A percentile compares a stretch with the other conserved stretches of the same genome.
Evolutionary conservation across 306 rosid species (phyloP).

Genomic region (Cercis canadensis): DNA sequence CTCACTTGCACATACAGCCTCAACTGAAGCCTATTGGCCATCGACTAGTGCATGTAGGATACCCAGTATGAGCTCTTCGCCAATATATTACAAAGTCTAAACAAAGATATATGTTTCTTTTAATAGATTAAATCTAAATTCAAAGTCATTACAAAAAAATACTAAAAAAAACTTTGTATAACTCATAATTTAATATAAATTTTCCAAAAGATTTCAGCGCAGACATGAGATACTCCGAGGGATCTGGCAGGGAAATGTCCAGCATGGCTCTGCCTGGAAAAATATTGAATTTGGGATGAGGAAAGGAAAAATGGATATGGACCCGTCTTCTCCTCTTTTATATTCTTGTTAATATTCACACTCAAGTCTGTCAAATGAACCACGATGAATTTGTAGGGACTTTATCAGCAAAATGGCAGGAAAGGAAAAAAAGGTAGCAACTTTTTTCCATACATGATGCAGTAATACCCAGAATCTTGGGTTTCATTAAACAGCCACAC

Average conservation of each 20-base stretch:
- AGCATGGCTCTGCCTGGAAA: slow-evolving; percentile 41
- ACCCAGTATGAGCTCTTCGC: too few species aligned
- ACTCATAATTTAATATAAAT: background rate
- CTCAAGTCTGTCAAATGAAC: background rate
- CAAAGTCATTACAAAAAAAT: too few species aligned
- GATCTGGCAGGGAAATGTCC: slow-evolving; percentile 52
- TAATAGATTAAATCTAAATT: too few species aligned
- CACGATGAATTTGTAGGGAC: background rate
- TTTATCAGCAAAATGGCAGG: background rate
- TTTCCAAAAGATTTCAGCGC: slow-evolving; percentile 42
- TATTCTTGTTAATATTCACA: background rate
- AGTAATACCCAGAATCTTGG: slow-evolving; percentile 21
- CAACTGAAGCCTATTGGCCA: slow-evolving; percentile 34
- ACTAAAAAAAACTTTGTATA: too few species aligned
- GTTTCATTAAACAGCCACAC: slow-evolving; percentile 22
- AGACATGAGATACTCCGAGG: slow-evolving; percentile 36
- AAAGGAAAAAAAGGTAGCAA: background rate
- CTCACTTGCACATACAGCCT: too few species aligned
- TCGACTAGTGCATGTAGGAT: too few species aligned
- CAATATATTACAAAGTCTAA: too few species aligned
- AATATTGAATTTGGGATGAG: slow-evolving; percentile 38
- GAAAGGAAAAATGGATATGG: slow-evolving; percentile 4
- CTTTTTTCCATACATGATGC: slow-evolving; percentile 17
- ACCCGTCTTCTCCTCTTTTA: too few species aligned
- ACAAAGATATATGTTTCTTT: too few species aligned